Percentiles rank a stretch among this genome's conserved stretches.
Conservation (phyloP, 331 rosid genomes). For the Phaseolus coccineus region DNA sequence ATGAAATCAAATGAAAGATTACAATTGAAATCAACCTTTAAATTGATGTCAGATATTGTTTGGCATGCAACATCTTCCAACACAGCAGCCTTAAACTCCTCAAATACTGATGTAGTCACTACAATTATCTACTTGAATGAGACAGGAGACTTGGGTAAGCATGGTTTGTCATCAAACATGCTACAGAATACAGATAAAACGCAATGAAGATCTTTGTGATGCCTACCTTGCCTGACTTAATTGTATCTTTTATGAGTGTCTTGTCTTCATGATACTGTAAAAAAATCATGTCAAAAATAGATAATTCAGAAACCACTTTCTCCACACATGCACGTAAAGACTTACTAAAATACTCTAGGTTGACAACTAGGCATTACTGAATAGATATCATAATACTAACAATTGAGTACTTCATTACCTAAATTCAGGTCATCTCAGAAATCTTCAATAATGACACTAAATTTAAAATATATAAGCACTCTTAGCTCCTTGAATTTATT, state of each 20-base stretch:
- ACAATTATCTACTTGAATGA: slow-evolving; percentile 60
- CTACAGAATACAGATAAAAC: slow-evolving; percentile 36
- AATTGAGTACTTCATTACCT: slow-evolving; percentile 25
- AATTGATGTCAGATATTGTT: slow-evolving; percentile 73
- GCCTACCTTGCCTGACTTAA: slow-evolving; percentile 84
- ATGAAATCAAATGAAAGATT: slow-evolving; percentile 23
- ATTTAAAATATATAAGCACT: slow-evolving; percentile 22
- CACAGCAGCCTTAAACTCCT: slow-evolving; percentile 74
- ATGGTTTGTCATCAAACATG: slow-evolving; percentile 36
- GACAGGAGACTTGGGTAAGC: slow-evolving; percentile 33
- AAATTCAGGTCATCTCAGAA: slow-evolving; percentile 32
- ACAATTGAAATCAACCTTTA: slow-evolving; percentile 66
- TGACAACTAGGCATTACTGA: neutral
- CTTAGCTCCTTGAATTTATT: slow-evolving; percentile 24
- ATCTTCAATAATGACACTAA: slow-evolving; percentile 9
- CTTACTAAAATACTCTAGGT: slow-evolving; percentile 9
- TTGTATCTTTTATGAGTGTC: slow-evolving; percentile 69
- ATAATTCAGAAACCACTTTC: slow-evolving; percentile 37
- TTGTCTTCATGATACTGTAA: slow-evolving; percentile 88
- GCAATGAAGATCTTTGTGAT: slow-evolving; percentile 27
- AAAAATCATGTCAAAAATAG: slow-evolving; percentile 12
- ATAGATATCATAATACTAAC: slow-evolving; percentile 13
- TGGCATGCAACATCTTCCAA: slow-evolving; percentile 65
- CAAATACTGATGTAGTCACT: slow-evolving; percentile 69
- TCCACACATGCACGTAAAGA: neutral